Conservation (phyloP, 225 moss, liverwort and hornwort genomes). For the Rhytidiadelphus loreus region DNA sequence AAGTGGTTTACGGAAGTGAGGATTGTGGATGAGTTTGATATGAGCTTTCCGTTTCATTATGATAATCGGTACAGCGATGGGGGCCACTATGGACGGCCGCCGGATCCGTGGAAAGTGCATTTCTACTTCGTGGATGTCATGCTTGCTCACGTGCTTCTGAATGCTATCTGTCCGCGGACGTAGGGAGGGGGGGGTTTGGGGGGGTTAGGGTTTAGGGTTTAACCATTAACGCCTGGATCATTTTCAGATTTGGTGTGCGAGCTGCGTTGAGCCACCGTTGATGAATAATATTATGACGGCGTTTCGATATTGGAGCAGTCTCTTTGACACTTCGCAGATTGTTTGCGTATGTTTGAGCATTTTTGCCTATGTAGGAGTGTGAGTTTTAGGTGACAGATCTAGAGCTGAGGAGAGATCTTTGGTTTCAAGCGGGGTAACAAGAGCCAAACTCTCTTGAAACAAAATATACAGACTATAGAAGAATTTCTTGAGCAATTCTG, state of each 20-base stretch:
- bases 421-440: neutral
- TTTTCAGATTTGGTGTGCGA: neutral
- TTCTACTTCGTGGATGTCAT: conserved; percentile 36
- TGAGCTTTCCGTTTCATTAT: conserved; percentile 67
- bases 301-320: neutral
- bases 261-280: neutral
- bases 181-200: neutral
- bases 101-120: neutral
- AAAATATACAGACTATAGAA: neutral
- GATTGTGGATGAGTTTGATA: conserved; percentile 51
- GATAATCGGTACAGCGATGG: conserved; percentile 51
- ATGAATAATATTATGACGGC: neutral
- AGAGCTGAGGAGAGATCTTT: neutral
- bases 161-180: neutral
- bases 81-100: conserved; percentile 54
- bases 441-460: neutral
- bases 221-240: neutral
- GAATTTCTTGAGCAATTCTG: neutral
- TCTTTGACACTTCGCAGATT: neutral
- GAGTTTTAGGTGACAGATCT: neutral
- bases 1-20: neutral
- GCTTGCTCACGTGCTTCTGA: conserved; percentile 13
- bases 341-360: neutral
- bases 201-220: too few relatives aligned
- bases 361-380: neutral